Conservation (phyloP, 164 flowering plant genomes). For the Dillenia turbinata region DNA sequence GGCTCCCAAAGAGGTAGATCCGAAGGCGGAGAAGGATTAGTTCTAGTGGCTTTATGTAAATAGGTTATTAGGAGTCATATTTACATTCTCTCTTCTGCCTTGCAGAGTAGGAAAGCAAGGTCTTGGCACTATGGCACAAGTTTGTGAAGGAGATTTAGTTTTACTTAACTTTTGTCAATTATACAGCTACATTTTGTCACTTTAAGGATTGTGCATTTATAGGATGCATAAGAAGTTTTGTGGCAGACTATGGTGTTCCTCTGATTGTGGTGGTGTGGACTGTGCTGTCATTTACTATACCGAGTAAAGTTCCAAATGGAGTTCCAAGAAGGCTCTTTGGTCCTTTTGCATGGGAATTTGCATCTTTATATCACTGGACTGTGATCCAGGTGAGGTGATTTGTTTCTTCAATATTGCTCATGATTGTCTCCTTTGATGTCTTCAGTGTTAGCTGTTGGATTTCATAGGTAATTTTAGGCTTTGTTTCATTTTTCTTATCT, state of each 20-base stretch:
- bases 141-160: slow-evolving; percentile 6
- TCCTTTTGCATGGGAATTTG: slow-evolving; percentile 44
- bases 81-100: slow-evolving; percentile 38
- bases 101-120: slow-evolving; percentile 57
- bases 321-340: slow-evolving; percentile 52
- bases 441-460: no score
- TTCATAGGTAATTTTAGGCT: no score
- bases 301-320: slow-evolving; percentile 37
- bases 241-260: slow-evolving; percentile 59
- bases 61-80: slow-evolving; percentile 42
- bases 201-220: slow-evolving; percentile 5
- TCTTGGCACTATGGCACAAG: slow-evolving; percentile 63
- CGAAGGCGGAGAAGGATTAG: slow-evolving; percentile 17
- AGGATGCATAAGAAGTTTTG: slow-evolving; percentile 43
- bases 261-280: slow-evolving; percentile 50
- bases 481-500: no score
- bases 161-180: neutral
- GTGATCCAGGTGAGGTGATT: slow-evolving; percentile 31
- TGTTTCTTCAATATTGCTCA: no score
- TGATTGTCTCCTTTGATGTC: no score
- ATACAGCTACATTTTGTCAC: neutral
- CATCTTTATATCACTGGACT: slow-evolving; percentile 43
- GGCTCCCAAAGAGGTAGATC: slow-evolving; percentile 30
- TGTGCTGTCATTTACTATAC: slow-evolving; percentile 40
- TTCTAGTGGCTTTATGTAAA: slow-evolving; percentile 52